phyloP scores from a whole-genome alignment of 352 stramenopile genomes.

The Phytopythium helicoides region DNA sequence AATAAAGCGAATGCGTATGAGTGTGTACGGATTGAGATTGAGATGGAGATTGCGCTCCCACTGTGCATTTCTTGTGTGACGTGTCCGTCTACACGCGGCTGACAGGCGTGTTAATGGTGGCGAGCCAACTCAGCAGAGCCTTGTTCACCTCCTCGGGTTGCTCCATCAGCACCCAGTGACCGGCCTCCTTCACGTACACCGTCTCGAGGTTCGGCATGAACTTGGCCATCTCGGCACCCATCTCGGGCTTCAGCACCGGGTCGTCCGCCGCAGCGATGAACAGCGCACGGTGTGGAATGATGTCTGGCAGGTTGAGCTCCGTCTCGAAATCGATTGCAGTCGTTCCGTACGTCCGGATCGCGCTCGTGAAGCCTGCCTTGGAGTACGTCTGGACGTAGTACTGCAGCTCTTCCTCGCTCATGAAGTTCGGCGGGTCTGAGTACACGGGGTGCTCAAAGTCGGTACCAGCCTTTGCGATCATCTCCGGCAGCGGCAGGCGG shows the following conservation, averaged over 20 bases:
- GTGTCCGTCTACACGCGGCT: too few species aligned
- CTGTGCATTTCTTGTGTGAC: too few species aligned
- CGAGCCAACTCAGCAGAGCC: slow-evolving; percentile 35
- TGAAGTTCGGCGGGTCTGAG: slow-evolving; percentile 29
- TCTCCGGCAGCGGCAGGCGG: slow-evolving; percentile 25
- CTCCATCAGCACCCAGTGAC: slow-evolving; percentile 45
- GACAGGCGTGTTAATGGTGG: too few species aligned
- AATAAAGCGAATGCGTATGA: too few species aligned
- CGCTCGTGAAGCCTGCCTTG: slow-evolving; percentile 31
- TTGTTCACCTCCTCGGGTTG: slow-evolving; percentile 33
- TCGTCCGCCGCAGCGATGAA: slow-evolving; percentile 41
- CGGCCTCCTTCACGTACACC: slow-evolving; percentile 29
- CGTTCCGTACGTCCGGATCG: slow-evolving; percentile 37
- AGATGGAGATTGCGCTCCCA: too few species aligned
- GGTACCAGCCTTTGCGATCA: slow-evolving; percentile 20
- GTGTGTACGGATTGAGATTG: too few species aligned
- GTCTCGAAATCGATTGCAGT: slow-evolving; percentile 41
- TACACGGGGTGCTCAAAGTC: slow-evolving; percentile 29
- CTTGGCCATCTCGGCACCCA: slow-evolving; percentile 36
- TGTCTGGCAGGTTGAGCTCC: slow-evolving; percentile 25
- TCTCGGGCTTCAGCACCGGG: slow-evolving; percentile 37
- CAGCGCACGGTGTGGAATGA: slow-evolving; percentile 39
- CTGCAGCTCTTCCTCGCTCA: slow-evolving; percentile 42
- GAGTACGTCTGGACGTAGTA: slow-evolving; percentile 48
- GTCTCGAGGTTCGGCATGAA: slow-evolving; percentile 39